Evolutionary conservation across 352 stramenopile species (phyloP).

Genomic region (Globisporangium yorkense): DNA sequence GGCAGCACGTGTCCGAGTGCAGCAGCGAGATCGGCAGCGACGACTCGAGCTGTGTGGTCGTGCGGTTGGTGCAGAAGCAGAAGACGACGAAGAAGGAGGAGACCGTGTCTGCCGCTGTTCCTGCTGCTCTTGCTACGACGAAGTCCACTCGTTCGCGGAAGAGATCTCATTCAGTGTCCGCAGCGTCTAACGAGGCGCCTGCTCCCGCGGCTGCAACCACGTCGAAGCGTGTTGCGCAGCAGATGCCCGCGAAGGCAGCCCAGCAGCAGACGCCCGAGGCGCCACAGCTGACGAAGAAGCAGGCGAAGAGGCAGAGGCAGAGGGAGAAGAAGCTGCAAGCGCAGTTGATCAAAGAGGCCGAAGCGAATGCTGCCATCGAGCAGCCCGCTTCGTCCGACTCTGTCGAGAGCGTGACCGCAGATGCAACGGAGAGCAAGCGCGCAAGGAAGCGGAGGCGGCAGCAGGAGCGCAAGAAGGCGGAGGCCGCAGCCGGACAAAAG

Average conservation of each 20-base stretch:
- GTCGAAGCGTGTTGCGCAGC: conserved; percentile 1
- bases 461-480: conserved; percentile 13
- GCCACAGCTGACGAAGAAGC: conserved; percentile 10
- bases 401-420: not conserved
- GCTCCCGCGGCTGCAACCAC: not conserved
- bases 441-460: conserved; percentile 10
- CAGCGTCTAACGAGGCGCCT: conserved; percentile 1
- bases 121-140: not conserved
- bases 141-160: conserved; percentile 14
- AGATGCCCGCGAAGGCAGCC: conserved; percentile 15
- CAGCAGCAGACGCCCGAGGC: conserved; percentile 5
- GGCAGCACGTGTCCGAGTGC: conserved; percentile 36
- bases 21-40: conserved; percentile 14
- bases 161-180: conserved; percentile 17
- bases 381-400: not conserved
- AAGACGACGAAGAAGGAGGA: not conserved
- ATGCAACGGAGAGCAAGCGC: conserved; percentile 1
- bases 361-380: not conserved
- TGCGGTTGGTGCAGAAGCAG: conserved; percentile 10
- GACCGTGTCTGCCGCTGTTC: not conserved
- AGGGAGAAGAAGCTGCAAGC: not conserved
- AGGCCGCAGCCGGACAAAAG: not conserved
- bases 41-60: conserved; percentile 3
- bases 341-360: not conserved
- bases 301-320: conserved; percentile 5